These are phyloP conservation scores for Actinidia polygama DNA, from an alignment of 179 eudicot genomes.

Conservation along the genomic window DNA sequence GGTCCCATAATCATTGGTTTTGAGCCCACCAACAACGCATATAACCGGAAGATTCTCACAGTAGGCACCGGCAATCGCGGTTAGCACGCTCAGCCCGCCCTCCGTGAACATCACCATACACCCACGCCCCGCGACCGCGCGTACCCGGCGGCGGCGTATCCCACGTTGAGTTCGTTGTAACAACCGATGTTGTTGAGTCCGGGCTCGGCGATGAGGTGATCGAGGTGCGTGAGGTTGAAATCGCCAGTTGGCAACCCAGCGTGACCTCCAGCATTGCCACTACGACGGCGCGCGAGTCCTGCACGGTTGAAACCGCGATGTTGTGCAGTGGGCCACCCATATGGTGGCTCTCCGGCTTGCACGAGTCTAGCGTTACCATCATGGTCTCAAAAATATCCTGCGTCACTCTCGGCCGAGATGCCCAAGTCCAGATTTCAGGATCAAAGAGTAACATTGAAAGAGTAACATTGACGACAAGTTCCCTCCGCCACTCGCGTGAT, in stretches of 20 bases:
- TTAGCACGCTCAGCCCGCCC: conserved; percentile 33
- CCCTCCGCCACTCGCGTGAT: too few relatives aligned
- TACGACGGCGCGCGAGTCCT: neutral
- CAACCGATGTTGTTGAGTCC: conserved; percentile 27
- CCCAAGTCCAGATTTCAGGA: too few relatives aligned
- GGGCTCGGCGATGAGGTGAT: conserved; percentile 35
- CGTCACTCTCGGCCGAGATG: too few relatives aligned
- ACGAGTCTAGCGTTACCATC: conserved; percentile 3
- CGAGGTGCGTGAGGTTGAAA: conserved; percentile 35
- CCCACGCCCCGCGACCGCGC: conserved; percentile 29
- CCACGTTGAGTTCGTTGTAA: conserved; percentile 37
- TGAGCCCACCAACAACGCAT: conserved; percentile 32
- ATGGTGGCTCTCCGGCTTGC: neutral
- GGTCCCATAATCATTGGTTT: conserved; percentile 34
- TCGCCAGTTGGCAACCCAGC: conserved; percentile 34
- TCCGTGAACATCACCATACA: conserved; percentile 35
- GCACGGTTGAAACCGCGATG: neutral
- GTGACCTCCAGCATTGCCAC: conserved; percentile 5
- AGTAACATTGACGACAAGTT: too few relatives aligned
- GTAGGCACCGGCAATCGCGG: conserved; percentile 34
- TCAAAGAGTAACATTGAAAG: too few relatives aligned
- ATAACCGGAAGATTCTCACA: conserved; percentile 32
- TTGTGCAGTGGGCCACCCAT: neutral
- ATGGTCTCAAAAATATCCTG: conserved; percentile 19
- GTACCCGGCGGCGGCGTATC: conserved; percentile 36